A percentile compares a stretch with the other conserved stretches of the same genome.
Evolutionary conservation across 352 stramenopile species (phyloP).

Genomic region (Globisporangium sylvaticum): DNA sequence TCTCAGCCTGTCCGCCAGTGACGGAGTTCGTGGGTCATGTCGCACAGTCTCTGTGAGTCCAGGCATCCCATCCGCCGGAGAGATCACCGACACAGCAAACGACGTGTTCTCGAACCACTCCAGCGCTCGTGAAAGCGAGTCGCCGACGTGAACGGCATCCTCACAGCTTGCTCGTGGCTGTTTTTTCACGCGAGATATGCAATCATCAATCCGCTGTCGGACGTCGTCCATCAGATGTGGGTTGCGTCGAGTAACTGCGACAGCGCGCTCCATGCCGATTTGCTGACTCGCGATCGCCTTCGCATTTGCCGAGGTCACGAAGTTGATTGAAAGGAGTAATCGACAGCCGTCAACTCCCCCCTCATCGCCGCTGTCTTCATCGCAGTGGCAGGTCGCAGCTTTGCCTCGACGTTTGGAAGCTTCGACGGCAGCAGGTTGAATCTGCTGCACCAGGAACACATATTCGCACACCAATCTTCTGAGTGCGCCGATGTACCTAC

Average conservation of each 20-base stretch:
- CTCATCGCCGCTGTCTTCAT: background rate
- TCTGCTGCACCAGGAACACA: conserved; percentile 18
- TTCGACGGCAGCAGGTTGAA: conserved; percentile 2
- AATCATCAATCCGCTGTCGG: conserved; percentile 7
- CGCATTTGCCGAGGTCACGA: conserved; percentile 4
- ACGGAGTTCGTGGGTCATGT: background rate
- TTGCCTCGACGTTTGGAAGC: background rate
- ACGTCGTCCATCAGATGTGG: conserved; percentile 5
- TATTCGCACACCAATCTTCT: conserved; percentile 14
- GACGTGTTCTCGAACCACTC: conserved; percentile 11
- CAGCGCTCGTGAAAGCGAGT: conserved; percentile 9
- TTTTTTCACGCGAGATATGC: conserved; percentile 1
- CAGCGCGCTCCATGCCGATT: conserved; percentile 14
- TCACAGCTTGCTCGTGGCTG: background rate
- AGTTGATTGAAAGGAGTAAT: conserved; percentile 14
- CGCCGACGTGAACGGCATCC: background rate
- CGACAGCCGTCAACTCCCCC: background rate
- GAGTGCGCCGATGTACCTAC: conserved; percentile 9
- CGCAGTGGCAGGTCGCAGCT: background rate
- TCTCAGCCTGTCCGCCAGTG: conserved; percentile 8
- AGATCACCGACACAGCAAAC: conserved; percentile 27
- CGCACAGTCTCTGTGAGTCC: background rate
- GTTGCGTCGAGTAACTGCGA: conserved; percentile 14
- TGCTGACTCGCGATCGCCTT: conserved; percentile 11
- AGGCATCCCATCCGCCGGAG: conserved; percentile 17